Base-by-base conservation (phyloP, 2,329 filamentous ascomycete species). In the Cucurbitaria berberidis region DNA sequence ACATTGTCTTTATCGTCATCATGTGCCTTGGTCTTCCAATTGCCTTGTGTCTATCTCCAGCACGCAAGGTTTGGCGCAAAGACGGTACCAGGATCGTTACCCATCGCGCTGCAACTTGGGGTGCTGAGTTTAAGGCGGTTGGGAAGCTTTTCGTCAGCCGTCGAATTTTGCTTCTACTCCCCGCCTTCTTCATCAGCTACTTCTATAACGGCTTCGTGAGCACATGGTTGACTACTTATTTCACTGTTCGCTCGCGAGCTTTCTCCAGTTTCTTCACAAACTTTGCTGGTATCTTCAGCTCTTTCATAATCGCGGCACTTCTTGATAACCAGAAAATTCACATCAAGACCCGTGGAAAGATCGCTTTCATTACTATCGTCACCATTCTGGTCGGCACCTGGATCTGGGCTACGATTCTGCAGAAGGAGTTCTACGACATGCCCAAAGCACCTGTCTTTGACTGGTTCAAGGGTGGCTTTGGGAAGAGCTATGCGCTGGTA, bases 1-100 rank as follows among this genome's bases (percentile, higher is more conserved):
- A 80, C 51, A 73, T 80, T 21, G 76, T 73, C 10, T 80, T 81
- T 46, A 78, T 81, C 40, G 77, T 76, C 18, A 77, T 82, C 39
- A 79, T 80, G 62, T 80, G 76, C 47, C 70, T 81, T 0, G 79
- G 77, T 1, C 69, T 79, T 0, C 68, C 76, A 7, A 67, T 80
- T 13, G 78, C 73, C 0, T 60, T 81, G 2, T 67, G 79, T 10
- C 69, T 82, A 0, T 80, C 78, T 0, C 74, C 76, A 10, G 78
- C 80, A 0, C 69, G 77, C 24, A 79, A 80, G 30, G 76, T 81
- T 5, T 73, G 72, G 55, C 73, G 80, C 18, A 70, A 73, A 11
- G 77, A 81, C 44, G 76, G 77, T 18, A 78, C 74, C 2, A 53
- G 45, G 35, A 65, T 72, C 22, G 62, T 71, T 15, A 64, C 62